Evolutionary conservation across 129 eudicot species (phyloP), one percentile per base, ranked within the genome.

Genomic region (Dittrichia graveolens): DNA sequence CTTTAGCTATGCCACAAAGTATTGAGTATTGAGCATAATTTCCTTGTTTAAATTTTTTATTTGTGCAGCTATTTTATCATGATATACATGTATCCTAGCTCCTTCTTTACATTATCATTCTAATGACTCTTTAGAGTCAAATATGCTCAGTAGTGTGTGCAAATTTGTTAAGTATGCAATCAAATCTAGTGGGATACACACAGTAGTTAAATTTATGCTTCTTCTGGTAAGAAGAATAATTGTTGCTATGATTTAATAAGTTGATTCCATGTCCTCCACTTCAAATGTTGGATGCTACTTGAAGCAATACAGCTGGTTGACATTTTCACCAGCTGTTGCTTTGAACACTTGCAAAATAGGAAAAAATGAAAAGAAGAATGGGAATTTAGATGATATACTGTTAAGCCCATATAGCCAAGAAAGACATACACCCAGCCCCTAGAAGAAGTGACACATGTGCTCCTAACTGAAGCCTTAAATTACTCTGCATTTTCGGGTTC

Each of bases 381-480:
- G 10, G 54, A 55, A 71, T 24, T 43, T 18, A 44, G n/a, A 10
- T 45, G 31, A 16, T 9, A 14, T 19, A 46, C 9, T 12, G 13
- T 81, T 65, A 89, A 57, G 88, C 90, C 96, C 92, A 89, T 67
- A 64, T 84, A 65, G 96, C 96, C 77, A 86, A 75, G 14, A 89
- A 77, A 38, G 96, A 89, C 96, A 89, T 89, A 50, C 86, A 82
- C 31, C 83, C 89, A 18, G 90, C 83, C 69, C 92, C 93, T 2
- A 84, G 62, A 37, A 89, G 85, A 62, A 89, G 85, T 39, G 92
- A 85, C 69, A 83, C 58, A 81, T 87, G 64, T 35, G 96, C 87
- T 3, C 84, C 92, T 69, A 87, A 50, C 69, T 84, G 93, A 57
- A 86, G 89, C 78, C 88, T 89, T 10, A 69, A 61, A 50, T 84